Evolutionary conservation across 2,329 filamentous ascomycete species (phyloP), one percentile per base, ranked within the genome.

Genomic region (Trichoderma endophyticum): DNA sequence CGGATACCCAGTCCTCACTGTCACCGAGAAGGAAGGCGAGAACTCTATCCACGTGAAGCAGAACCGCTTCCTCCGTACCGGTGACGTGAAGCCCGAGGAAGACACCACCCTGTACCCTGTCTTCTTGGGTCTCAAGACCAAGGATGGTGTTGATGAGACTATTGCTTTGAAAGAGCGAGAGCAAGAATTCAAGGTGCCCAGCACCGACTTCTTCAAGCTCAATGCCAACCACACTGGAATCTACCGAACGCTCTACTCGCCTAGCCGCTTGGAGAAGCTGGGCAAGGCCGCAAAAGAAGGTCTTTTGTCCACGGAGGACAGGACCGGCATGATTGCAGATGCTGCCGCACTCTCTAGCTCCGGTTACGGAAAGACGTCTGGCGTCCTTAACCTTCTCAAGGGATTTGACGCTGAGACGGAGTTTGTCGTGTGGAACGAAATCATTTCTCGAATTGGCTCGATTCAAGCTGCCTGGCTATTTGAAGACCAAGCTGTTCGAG

Each of bases 371-470:
- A 97, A 93, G 86, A 97, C 95, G 0, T 97, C 95, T 18, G 94
- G 94, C 14, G 88, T 97, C 67, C 84, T 98, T 57, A 94, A 92
- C 69, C 87, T 98, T 15, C 86, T 98, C 70, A 93, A 97, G 80
- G 91, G 92, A 64, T 96, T 98, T 79, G 89, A 91, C 78, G 87
- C 90, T 2, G 95, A 98, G 83, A 86, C 90, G 1, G 93, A 97
- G 77, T 98, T 94, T 75, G 93, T 98, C 51, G 95, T 98, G 3
- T 98, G 95, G 95, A 94, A 93, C 76, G 95, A 98, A 81, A 93
- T 98, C 72, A 88, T 94, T 64, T 88, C 92, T 60, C 91, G 94
- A 61, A 88, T 98, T 72, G 89, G 88, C 28, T 87, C 90, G n/a
- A 88, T 98, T 43, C 92, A 95, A 76, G 88, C 88, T 68, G 93